phyloP scores from a whole-genome alignment of 164 flowering plant genomes.

The Liriodendron chinense region DNA sequence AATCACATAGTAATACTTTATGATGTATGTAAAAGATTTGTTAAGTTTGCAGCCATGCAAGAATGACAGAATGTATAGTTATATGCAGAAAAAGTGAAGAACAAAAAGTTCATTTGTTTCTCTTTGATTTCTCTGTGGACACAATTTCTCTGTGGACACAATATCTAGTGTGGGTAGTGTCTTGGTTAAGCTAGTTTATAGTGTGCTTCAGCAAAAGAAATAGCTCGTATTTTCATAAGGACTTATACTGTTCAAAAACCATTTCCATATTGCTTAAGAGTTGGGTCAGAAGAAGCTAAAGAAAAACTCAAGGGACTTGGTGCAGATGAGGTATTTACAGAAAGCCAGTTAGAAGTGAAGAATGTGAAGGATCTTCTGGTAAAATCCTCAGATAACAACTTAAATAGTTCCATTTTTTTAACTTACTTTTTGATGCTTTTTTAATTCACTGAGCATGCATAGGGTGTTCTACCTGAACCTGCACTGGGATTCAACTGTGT shows the following conservation, averaged over 20 bases:
- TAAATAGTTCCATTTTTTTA: neutral
- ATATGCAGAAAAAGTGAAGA: neutral
- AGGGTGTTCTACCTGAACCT: slow-evolving; percentile 80
- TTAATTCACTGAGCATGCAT: neutral
- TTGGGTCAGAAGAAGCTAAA: slow-evolving; percentile 72
- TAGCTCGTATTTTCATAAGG: neutral
- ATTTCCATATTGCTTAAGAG: slow-evolving; percentile 34
- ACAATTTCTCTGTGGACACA: neutral
- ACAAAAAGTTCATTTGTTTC: neutral
- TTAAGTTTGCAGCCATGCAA: too few relatives aligned
- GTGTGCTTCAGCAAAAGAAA: neutral
- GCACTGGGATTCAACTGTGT: slow-evolving; percentile 86
- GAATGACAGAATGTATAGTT: neutral
- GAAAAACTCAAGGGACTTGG: slow-evolving; percentile 75
- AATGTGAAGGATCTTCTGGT: slow-evolving; percentile 82
- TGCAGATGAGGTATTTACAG: slow-evolving; percentile 80
- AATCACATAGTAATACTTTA: too few relatives aligned
- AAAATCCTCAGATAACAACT: slow-evolving; percentile 7
- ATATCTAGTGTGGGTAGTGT: neutral
- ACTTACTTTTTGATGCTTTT: neutral
- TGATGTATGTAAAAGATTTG: too few relatives aligned
- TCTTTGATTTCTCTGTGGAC: neutral
- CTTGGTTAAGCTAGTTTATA: neutral
- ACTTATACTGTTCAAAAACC: neutral
- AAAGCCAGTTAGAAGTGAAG: slow-evolving; percentile 72